phyloP scores from a whole-genome alignment of 495 filamentous ascomycete species.

The Cladorrhinum samala region DNA sequence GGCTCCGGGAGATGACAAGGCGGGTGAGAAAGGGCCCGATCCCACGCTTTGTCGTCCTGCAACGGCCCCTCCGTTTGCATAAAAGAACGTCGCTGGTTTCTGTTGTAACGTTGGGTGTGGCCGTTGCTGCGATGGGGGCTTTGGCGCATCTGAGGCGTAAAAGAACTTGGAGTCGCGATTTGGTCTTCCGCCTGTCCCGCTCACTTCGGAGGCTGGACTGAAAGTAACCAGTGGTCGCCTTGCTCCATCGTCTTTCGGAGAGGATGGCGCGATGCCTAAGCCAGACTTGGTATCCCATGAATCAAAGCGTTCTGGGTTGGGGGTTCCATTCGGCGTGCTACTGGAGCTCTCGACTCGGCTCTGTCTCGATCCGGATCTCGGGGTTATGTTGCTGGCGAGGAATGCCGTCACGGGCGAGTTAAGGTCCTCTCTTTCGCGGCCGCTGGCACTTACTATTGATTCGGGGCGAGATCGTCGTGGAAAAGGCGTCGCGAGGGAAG shows the following conservation, averaged over 20 bases:
- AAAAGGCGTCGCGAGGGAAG: constrained; percentile 30
- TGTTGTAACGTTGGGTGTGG: constrained; percentile 19
- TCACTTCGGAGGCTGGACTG: constrained; percentile 25
- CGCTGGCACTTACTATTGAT: constrained; percentile 11
- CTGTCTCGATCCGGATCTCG: constrained; percentile 61
- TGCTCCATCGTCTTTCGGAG: constrained; percentile 21
- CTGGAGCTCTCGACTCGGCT: constrained; percentile 58
- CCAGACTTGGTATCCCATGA: constrained; percentile 34
- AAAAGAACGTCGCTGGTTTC: constrained; percentile 51
- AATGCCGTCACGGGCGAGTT: constrained; percentile 47
- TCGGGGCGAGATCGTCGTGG: constrained; percentile 25
- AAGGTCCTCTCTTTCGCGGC: constrained; percentile 21
- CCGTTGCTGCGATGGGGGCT: constrained; percentile 34
- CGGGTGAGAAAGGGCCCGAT: constrained; percentile 29
- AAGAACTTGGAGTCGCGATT: constrained; percentile 61
- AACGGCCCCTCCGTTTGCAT: constrained; percentile 43
- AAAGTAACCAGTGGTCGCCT: constrained; percentile 27
- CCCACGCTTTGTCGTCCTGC: constrained; percentile 19
- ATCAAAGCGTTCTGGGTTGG: constrained; percentile 39
- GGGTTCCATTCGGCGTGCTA: constrained; percentile 54
- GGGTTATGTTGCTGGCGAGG: constrained; percentile 61
- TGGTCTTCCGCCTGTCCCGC: constrained; percentile 17
- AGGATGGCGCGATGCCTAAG: constrained; percentile 27
- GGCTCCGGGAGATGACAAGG: constrained; percentile 20
- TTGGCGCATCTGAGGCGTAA: constrained; percentile 63